Conservation (phyloP, 495 filamentous ascomycete species). For the Penicillium salamii region DNA sequence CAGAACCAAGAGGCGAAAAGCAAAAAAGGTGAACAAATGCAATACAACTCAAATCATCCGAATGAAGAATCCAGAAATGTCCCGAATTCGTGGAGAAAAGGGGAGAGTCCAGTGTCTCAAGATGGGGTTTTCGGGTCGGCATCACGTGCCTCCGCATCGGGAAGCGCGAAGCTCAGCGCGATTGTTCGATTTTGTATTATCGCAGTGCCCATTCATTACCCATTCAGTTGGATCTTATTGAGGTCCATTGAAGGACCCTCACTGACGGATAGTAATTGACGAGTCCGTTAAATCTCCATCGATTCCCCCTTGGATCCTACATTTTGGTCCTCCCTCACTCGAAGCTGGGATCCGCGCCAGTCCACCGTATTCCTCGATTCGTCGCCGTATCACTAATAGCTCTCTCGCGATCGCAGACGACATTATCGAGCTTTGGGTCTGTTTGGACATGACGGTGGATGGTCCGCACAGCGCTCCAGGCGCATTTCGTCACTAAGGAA, state of each 20-base stretch:
- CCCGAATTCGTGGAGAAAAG: slow-evolving; percentile 14
- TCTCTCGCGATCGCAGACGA: too few relatives aligned
- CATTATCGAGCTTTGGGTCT: slow-evolving; percentile 18
- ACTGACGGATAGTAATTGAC: too few relatives aligned
- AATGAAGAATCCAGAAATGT: background rate
- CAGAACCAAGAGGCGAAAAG: slow-evolving; percentile 4
- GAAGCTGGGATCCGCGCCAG: background rate
- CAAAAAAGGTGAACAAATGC: background rate
- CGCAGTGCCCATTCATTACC: background rate
- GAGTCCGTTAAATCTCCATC: too few relatives aligned
- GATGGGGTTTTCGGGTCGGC: slow-evolving; percentile 17
- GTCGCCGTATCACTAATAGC: background rate
- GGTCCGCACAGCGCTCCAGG: slow-evolving; percentile 36
- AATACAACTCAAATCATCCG: slow-evolving; percentile 7
- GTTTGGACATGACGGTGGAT: slow-evolving; percentile 43
- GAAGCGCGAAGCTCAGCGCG: slow-evolving; percentile 10
- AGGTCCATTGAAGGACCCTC: too few relatives aligned
- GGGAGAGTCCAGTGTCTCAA: slow-evolving; percentile 14
- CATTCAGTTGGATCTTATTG: too few relatives aligned
- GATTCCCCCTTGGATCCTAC: background rate
- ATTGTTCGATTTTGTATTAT: background rate
- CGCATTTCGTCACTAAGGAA: slow-evolving; percentile 42
- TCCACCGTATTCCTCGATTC: background rate
- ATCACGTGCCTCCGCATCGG: slow-evolving; percentile 28
- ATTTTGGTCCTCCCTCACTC: background rate